Evolutionary conservation across 2,329 filamentous ascomycete genomes (phyloP), one percentile per base, ranked within the genome.

Genomic region (Colletotrichum sp.): DNA sequence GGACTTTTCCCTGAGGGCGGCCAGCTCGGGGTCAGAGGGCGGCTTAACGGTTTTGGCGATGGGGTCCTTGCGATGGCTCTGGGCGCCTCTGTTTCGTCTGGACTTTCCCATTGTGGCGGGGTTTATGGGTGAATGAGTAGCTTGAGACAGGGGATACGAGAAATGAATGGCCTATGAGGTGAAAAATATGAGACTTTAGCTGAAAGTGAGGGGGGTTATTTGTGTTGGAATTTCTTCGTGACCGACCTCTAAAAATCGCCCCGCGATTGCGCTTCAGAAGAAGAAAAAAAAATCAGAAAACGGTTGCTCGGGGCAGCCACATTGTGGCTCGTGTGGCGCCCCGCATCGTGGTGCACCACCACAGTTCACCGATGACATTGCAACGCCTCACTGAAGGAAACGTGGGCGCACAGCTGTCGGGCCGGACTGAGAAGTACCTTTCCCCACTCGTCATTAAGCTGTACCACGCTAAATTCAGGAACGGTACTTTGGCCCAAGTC

Each of bases 21-120:
- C 89, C 71, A 93, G 88, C 81, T 92, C 91, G 8, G 92, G 92
- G 80, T 93, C 92, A 3, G 91, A 85, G 6, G 91, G 92, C 24
- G 90, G 90, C 80, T 93, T 93, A 81, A 90, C 84, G 24, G 88
- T 82, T 81, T 92, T 93, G 72, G 87, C 84, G 68, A 92, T 87
- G 75, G 91, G 91, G 80, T 92, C 88, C 71, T 88, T 84, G 69
- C 91, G 89, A 77, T 87, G 86, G 64, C 84, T 83, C 44, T 85
- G 85, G 78, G 87, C 88, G 77, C 84, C 87, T 77, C 89, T 86
- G 81, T 88, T 90, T 75, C 89, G 87, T 52, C 91, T 87, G 32
- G 91, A 90, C 83, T 93, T 93, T 59, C 85, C 92, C 92, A 93
- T 93, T 21, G 59, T 82, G 78, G 68, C 52, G 24, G 24, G n/a